Evolutionary conservation across 2,329 filamentous ascomycete genomes (phyloP).

Genomic region (Penicillium expansum): DNA sequence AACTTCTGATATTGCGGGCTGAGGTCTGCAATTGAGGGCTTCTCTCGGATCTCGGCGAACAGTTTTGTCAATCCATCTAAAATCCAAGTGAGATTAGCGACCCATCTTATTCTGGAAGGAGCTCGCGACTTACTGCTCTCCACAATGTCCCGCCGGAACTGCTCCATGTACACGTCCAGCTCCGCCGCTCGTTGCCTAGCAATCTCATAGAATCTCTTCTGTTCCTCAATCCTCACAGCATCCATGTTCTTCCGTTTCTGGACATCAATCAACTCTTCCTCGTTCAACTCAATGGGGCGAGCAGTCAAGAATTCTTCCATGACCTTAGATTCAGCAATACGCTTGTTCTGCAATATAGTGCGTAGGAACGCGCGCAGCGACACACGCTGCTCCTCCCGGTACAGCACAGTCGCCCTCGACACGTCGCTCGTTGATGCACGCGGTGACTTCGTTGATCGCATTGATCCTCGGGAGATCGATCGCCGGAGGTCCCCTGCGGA

Average conservation of each 20-base stretch:
- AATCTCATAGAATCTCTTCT: constrained; percentile 92
- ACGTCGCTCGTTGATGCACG: constrained; percentile 45
- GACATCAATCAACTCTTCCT: constrained; percentile 83
- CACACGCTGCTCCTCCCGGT: constrained; percentile 85
- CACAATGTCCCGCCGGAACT: constrained; percentile 65
- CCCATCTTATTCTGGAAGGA: constrained; percentile 31
- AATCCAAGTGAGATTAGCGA: constrained; percentile 5
- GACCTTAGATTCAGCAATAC: constrained; percentile 76
- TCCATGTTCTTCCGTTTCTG: constrained; percentile 76
- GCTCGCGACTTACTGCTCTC: constrained; percentile 61
- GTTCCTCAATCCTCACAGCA: constrained; percentile 83
- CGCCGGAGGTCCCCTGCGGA: constrained; percentile 27
- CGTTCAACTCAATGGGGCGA: constrained; percentile 69
- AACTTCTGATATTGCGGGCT: constrained; percentile 97
- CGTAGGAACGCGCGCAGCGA: constrained; percentile 90
- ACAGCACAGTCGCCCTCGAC: constrained; percentile 57
- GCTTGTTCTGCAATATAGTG: constrained; percentile 76
- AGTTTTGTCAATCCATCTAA: constrained; percentile 82
- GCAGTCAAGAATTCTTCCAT: constrained; percentile 79
- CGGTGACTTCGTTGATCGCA: constrained; percentile 32
- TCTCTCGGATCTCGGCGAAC: constrained; percentile 89
- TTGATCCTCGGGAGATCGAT: constrained; percentile 31
- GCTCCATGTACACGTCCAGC: constrained; percentile 96
- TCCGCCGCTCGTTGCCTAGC: constrained; percentile 85
- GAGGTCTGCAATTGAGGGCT: constrained; percentile 80